Base-by-base conservation (phyloP, 225 moss, liverwort and hornwort genomes). In the Anthoceros angustus region DNA sequence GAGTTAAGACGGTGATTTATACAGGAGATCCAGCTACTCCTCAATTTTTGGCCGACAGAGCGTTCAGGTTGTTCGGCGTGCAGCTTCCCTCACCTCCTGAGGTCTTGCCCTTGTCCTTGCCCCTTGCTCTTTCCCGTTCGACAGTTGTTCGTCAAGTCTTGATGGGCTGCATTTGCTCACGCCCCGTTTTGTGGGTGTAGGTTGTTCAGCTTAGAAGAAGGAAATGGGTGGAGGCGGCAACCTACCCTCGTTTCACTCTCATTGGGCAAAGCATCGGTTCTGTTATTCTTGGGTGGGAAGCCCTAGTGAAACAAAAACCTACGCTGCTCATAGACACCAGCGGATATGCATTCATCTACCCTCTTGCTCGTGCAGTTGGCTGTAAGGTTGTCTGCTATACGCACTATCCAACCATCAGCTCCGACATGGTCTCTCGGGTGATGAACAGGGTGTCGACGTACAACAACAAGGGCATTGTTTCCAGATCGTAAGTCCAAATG, bases 331-430 rank as follows among this genome's bases (percentile, higher is more conserved):
- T 95, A 42, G 95, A 95, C 73, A 95, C 95, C 41, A 84, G 91
- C 69, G 95, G 95, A 15, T 95, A 88, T 67, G 86, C 95, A 21
- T 95, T 95, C 77, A 82, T 86, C 18, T 95, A 95, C 61, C 75
- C 82, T 26, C 76, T 95, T 70, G 95, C 95, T 45, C 85, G 90
- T 69, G 77, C 83, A 62, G 83, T 78, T 21, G 95, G 95, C 32
- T 82, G 91, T 68, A 80, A 75, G 45, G 90, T 95, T 10, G 77
- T 84, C 11, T 86, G 91, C 76, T 95, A 95, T 69, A 95, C 91
- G 41, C 95, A 95, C 70, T 95, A 95, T 64, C 95, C 95, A 16
- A 95, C 91, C 43, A 91, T 95, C 82, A 95, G 95, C 75, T 83
- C 85, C 62, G 91, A 95, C 65, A 95, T 95, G 95, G 82, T 95